These are phyloP conservation scores for Botrytis squamosa DNA, from an alignment of 2,329 filamentous ascomycete species.

Conservation along the genomic window DNA sequence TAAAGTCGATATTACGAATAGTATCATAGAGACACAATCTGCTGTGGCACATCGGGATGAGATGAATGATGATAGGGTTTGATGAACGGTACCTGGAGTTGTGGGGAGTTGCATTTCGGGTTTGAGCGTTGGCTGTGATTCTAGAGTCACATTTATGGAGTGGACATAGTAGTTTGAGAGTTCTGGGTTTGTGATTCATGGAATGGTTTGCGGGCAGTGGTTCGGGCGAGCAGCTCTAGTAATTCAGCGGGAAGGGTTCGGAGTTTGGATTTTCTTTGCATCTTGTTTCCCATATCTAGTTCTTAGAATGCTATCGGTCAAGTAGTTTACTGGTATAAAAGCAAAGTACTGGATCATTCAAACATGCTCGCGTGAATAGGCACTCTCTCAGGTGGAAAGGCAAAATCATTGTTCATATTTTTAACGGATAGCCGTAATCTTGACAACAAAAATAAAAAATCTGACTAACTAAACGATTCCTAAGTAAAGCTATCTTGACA, in stretches of 20 bases:
- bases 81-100: no score
- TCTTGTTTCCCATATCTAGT: neutral
- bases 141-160: neutral
- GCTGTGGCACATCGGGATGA: neutral
- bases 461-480: neutral
- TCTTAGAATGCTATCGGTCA: neutral
- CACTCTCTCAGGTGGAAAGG: neutral
- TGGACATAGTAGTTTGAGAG: neutral
- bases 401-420: neutral
- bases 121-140: neutral
- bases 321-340: neutral
- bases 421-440: neutral
- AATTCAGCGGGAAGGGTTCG: neutral
- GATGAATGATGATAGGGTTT: neutral
- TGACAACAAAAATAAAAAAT: neutral
- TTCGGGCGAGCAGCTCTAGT: no score
- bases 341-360: neutral
- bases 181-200: neutral
- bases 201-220: rapidly evolving
- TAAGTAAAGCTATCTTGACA: neutral
- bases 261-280: neutral
- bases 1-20: neutral
- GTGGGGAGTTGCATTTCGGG: no score
- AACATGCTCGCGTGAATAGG: neutral
- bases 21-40: neutral